Evolutionary conservation across 2,329 filamentous ascomycete genomes (phyloP).

Genomic region (Cladosporium oxysporum): DNA sequence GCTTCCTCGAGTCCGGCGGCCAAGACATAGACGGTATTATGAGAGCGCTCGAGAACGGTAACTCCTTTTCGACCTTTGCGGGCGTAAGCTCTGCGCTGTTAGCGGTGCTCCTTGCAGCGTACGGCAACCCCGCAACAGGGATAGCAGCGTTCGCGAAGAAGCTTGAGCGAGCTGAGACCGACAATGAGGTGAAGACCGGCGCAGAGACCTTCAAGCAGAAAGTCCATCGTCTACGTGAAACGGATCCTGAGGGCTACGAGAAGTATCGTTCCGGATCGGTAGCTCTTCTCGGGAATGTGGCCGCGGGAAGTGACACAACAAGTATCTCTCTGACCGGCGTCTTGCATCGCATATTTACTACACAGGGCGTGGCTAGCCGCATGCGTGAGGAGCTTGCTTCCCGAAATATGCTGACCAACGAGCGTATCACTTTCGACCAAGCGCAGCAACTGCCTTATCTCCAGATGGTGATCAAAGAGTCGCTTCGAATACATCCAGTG

Average conservation of each 20-base stretch:
- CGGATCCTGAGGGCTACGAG: not conserved
- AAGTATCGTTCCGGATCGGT: not conserved
- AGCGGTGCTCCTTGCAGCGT: not conserved
- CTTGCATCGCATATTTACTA: not conserved
- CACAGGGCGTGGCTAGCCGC: not conserved
- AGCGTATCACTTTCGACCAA: slow-evolving; percentile 13
- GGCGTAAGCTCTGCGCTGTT: not conserved
- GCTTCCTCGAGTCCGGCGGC: not conserved
- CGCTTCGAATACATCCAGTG: not conserved
- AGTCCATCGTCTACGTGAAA: not conserved
- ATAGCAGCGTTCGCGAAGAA: not conserved
- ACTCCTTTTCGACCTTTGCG: not conserved
- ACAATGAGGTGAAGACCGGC: not conserved
- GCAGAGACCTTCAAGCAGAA: not conserved
- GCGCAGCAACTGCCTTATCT: slow-evolving; percentile 15
- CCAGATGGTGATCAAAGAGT: slow-evolving; percentile 2
- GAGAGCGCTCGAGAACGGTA: not conserved
- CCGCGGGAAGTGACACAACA: not conserved
- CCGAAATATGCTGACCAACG: slow-evolving; percentile 26
- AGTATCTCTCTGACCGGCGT: not conserved
- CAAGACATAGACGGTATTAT: not conserved
- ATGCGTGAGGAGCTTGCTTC: not conserved
- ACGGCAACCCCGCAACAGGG: not conserved
- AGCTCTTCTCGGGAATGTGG: not conserved
- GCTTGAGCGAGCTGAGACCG: not conserved